phyloP scores from a whole-genome alignment of 495 filamentous ascomycete species.

The Aspergillus avenaceus region DNA sequence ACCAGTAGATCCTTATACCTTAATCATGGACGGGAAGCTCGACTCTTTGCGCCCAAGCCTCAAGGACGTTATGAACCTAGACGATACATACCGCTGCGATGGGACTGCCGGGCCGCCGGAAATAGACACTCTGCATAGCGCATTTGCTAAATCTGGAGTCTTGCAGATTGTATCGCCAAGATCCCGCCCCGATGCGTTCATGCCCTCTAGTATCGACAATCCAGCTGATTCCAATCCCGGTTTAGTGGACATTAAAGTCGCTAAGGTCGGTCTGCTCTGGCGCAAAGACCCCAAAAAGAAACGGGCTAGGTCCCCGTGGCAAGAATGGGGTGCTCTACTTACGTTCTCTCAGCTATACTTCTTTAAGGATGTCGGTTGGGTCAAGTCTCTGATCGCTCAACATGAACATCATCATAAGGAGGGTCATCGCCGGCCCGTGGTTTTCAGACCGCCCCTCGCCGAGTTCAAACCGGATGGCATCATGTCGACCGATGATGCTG shows the following conservation, averaged over 20 bases:
- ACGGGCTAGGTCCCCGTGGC: conserved; percentile 92
- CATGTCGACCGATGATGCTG: conserved; percentile 88
- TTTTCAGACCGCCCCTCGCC: conserved; percentile 84
- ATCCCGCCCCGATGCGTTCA: conserved; percentile 92
- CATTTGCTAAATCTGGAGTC: conserved; percentile 85
- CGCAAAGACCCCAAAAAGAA: conserved; percentile 94
- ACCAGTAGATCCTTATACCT: conserved; percentile 88
- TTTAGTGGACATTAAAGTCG: conserved; percentile 94
- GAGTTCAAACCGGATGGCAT: conserved; percentile 90
- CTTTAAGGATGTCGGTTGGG: conserved; percentile 88
- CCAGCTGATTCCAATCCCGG: conserved; percentile 86
- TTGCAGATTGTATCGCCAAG: conserved; percentile 91
- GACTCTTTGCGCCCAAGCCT: conserved; percentile 77
- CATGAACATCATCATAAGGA: conserved; percentile 70
- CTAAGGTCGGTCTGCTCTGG: conserved; percentile 94
- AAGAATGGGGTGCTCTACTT: conserved; percentile 95
- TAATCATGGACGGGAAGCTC: conserved; percentile 85
- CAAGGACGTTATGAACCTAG: conserved; percentile 85
- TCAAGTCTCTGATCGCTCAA: conserved; percentile 86
- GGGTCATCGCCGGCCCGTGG: conserved; percentile 52
- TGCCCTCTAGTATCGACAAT: conserved; percentile 79
- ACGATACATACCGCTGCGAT: conserved; percentile 86
- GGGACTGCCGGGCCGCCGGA: conserved; percentile 72
- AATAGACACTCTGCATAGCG: conserved; percentile 71
- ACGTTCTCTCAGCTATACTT: conserved; percentile 95